phyloP scores from a whole-genome alignment of 2,329 filamentous ascomycete genomes.

The Calonectria honghensis region DNA sequence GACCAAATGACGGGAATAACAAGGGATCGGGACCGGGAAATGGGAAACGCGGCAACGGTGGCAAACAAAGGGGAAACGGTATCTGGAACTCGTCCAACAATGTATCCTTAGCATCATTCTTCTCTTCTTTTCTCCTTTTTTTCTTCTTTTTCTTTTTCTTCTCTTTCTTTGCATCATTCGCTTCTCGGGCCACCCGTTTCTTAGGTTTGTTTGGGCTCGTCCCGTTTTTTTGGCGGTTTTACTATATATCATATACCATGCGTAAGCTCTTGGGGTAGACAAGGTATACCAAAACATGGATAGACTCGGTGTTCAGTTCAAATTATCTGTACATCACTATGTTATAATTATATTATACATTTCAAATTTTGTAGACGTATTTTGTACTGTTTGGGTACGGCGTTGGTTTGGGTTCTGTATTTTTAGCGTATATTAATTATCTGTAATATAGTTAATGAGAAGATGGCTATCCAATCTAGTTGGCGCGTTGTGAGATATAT shows the following conservation, averaged over 20 bases:
- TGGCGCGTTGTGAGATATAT: slow-evolving; percentile 9
- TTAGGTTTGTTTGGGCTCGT: slow-evolving; percentile 38
- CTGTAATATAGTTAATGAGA: slow-evolving; percentile 16
- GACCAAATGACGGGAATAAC: slow-evolving; percentile 39
- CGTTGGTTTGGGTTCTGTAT: slow-evolving; percentile 20
- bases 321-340: slow-evolving; percentile 40
- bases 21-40: slow-evolving; percentile 37
- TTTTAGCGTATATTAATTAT: slow-evolving; percentile 19
- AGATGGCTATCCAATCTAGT: neutral
- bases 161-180: slow-evolving; percentile 44
- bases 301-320: slow-evolving; percentile 53
- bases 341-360: slow-evolving; percentile 34
- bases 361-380: slow-evolving; percentile 25
- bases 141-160: neutral
- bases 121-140: slow-evolving; percentile 2
- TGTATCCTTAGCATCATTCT: slow-evolving; percentile 47
- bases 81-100: slow-evolving; percentile 34
- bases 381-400: slow-evolving; percentile 12
- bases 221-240: slow-evolving; percentile 37
- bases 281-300: slow-evolving; percentile 57
- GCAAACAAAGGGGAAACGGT: slow-evolving; percentile 37
- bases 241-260: slow-evolving; percentile 52
- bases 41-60: slow-evolving; percentile 31
- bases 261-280: slow-evolving; percentile 55
- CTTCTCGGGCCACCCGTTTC: slow-evolving; percentile 36